Percentiles rank a stretch among this genome's conserved stretches.
These are phyloP conservation scores for Cairneyella variabilis DNA, from an alignment of 495 filamentous ascomycete species.

Conservation along the genomic window DNA sequence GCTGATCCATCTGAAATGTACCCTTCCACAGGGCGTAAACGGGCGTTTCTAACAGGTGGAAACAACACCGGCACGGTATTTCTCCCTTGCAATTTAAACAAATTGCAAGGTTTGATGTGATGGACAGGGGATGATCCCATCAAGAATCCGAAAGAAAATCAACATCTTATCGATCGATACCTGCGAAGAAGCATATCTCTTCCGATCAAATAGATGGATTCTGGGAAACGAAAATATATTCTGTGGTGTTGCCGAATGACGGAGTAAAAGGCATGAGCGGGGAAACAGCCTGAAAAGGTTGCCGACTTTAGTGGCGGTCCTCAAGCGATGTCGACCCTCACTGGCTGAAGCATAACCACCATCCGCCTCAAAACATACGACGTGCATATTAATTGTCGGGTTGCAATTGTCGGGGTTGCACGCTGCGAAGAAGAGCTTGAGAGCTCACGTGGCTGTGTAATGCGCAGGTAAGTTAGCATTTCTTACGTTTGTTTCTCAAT, in stretches of 20 bases:
- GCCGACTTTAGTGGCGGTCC: neutral
- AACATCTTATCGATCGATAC: too few relatives aligned
- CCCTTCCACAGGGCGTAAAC: too few relatives aligned
- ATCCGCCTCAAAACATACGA: neutral
- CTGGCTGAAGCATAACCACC: neutral
- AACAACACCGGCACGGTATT: neutral
- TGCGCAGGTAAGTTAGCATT: neutral
- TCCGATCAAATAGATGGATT: too few relatives aligned
- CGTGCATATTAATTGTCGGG: neutral
- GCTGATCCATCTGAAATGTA: too few relatives aligned
- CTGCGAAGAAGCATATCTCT: too few relatives aligned
- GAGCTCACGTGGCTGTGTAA: neutral
- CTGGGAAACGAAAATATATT: neutral
- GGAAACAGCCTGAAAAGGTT: neutral
- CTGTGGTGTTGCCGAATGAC: neutral
- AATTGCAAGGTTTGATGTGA: neutral
- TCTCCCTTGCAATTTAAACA: slow-evolving; percentile 1
- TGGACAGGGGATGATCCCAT: neutral
- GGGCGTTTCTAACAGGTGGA: slow-evolving; percentile 1
- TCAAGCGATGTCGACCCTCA: neutral
- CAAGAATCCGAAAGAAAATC: too few relatives aligned
- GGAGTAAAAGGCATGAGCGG: neutral
- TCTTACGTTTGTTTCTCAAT: neutral
- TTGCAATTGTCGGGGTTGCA: neutral
- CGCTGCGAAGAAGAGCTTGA: too few relatives aligned